Evolutionary conservation across 1,284 basidiomycete genomes (phyloP).

Genomic region (Boletus albobrunnescens): DNA sequence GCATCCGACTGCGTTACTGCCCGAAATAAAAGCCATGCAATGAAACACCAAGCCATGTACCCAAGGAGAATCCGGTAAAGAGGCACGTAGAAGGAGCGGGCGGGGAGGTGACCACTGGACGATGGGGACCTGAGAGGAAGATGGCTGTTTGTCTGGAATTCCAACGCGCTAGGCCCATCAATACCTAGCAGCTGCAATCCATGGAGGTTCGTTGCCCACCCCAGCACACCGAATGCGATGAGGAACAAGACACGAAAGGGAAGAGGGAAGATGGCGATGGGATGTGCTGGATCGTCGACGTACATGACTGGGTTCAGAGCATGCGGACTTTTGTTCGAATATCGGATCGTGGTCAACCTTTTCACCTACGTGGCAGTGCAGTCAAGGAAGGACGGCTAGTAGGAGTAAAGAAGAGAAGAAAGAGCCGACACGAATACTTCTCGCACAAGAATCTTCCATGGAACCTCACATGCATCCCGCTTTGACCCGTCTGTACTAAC

Average conservation of each 20-base stretch:
- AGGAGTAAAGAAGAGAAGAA: constrained; percentile 77
- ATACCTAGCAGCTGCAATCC: constrained; percentile 71
- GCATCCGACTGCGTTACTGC: constrained; percentile 54
- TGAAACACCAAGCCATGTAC: constrained; percentile 57
- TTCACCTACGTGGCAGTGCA: too few relatives aligned
- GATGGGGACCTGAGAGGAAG: constrained; percentile 28
- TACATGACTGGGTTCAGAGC: constrained; percentile 33
- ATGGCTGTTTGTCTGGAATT: constrained; percentile 42
- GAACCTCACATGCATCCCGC: not conserved
- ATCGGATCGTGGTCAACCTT: too few relatives aligned
- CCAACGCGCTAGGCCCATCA: constrained; percentile 68
- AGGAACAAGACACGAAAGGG: constrained; percentile 80
- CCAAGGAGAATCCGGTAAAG: constrained; percentile 64
- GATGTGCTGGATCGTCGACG: constrained; percentile 38
- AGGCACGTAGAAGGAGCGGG: constrained; percentile 44
- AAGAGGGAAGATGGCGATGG: constrained; percentile 67
- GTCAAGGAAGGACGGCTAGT: constrained; percentile 65
- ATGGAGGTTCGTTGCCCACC: constrained; percentile 88
- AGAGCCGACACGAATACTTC: constrained; percentile 62
- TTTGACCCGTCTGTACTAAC: constrained; percentile 17
- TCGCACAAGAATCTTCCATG: constrained; percentile 51
- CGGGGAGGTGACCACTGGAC: constrained; percentile 33
- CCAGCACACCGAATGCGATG: constrained; percentile 64
- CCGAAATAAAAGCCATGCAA: constrained; percentile 67
- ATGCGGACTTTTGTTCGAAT: too few relatives aligned